Conservation (phyloP, 768 basidiomycete species). For the Omphalotus guepiniiformis region DNA sequence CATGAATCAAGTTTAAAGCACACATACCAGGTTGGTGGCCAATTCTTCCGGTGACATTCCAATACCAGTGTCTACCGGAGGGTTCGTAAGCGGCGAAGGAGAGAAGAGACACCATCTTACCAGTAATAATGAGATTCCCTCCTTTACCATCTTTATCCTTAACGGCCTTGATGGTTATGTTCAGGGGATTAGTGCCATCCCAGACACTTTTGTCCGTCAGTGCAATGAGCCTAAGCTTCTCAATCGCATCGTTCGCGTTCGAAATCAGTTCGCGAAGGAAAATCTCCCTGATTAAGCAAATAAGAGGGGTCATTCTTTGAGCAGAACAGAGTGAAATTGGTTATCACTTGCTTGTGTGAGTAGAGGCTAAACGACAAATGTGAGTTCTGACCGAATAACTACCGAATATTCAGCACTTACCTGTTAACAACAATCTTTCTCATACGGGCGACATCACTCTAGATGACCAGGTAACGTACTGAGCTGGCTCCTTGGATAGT, state of each 20-base stretch:
- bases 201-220: constrained; percentile 73
- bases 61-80: constrained; percentile 78
- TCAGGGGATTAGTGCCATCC: constrained; percentile 68
- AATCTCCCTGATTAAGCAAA: constrained; percentile 50
- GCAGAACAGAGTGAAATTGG: neutral
- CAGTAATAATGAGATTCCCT: constrained; percentile 72
- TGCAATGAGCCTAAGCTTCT: constrained; percentile 85
- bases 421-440: constrained; percentile 93
- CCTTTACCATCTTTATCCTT: constrained; percentile 62
- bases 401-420: constrained; percentile 28
- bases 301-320: constrained; percentile 1
- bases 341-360: constrained; percentile 60
- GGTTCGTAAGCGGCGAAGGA: constrained; percentile 2
- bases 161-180: constrained; percentile 83
- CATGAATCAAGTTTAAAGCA: neutral
- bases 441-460: constrained; percentile 93
- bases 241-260: constrained; percentile 94
- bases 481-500: neutral
- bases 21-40: constrained; percentile 61
- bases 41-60: constrained; percentile 96
- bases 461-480: constrained; percentile 8
- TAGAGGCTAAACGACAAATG: constrained; percentile 53
- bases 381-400: constrained; percentile 9
- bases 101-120: constrained; percentile 30
- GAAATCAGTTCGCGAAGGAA: constrained; percentile 90